Evolutionary conservation across 2,329 filamentous ascomycete genomes (phyloP).

Genomic region (Calonectria pauciramosa): DNA sequence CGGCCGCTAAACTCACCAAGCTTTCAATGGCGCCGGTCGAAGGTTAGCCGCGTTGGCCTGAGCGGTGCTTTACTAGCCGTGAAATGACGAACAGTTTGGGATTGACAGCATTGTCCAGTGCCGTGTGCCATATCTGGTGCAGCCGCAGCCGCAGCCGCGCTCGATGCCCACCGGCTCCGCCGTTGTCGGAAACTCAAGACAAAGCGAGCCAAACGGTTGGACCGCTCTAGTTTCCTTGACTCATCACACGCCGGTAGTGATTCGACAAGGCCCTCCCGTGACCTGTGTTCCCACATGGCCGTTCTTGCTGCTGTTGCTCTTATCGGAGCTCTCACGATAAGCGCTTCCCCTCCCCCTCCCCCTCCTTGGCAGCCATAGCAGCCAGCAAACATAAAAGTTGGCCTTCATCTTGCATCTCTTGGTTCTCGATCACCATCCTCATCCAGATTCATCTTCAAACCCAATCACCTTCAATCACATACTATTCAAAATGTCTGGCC

Average conservation of each 20-base stretch:
- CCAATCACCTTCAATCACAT: background rate
- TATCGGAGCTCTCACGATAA: constrained; percentile 26
- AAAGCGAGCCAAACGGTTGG: constrained; percentile 22
- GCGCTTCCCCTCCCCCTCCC: constrained; percentile 12
- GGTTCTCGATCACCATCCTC: background rate
- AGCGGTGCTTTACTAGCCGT: background rate
- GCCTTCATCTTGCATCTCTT: background rate
- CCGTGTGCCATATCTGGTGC: background rate
- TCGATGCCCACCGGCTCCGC: constrained; percentile 8
- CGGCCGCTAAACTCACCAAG: constrained; percentile 14
- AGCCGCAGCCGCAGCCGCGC: constrained; percentile 17
- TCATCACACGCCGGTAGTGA: constrained; percentile 20
- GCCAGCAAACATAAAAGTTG: constrained; percentile 21
- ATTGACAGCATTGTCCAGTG: background rate
- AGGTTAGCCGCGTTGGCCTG: constrained; percentile 11
- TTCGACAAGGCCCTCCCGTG: background rate
- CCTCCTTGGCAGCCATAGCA: constrained; percentile 14
- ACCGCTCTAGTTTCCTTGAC: constrained; percentile 32
- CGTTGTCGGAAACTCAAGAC: constrained; percentile 31
- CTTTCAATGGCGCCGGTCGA: background rate
- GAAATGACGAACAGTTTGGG: background rate
- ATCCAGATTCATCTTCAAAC: background rate
- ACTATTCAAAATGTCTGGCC: constrained; percentile 57
- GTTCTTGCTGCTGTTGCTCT: constrained; percentile 5
- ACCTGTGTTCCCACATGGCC: background rate